Evolutionary conservation across 331 rosid genomes (phyloP).

Genomic region (Malus hybrid): DNA sequence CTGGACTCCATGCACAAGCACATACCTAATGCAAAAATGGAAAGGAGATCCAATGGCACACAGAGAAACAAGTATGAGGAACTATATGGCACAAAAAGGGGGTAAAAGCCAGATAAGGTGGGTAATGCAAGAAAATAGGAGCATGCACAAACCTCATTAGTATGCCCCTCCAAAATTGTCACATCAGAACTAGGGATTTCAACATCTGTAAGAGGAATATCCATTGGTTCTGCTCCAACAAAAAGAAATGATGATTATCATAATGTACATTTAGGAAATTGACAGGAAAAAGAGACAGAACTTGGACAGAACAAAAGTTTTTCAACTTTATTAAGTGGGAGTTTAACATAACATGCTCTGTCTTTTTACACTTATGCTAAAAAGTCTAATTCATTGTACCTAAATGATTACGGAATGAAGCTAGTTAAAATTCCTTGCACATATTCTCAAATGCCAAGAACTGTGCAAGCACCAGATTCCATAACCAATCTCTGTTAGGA

Average conservation of each 20-base stretch:
- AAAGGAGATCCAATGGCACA: slow-evolving; percentile 15
- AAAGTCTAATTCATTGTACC: not conserved
- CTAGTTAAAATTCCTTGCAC: not conserved
- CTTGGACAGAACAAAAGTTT: not conserved
- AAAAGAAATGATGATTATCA: slow-evolving; percentile 9
- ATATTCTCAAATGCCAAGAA: not conserved
- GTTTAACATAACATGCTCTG: not conserved
- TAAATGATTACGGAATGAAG: not conserved
- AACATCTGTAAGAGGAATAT: slow-evolving; percentile 45
- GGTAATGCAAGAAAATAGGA: not conserved
- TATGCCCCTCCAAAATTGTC: slow-evolving; percentile 88
- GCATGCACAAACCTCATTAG: slow-evolving; percentile 68
- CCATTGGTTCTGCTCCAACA: slow-evolving; percentile 71
- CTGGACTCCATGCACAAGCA: slow-evolving; percentile 98
- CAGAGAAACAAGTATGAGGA: not conserved
- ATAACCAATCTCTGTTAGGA: not conserved
- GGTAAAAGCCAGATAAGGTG: not conserved
- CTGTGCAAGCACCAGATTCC: not conserved
- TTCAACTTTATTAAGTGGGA: not conserved
- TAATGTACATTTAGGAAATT: not conserved
- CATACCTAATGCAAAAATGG: slow-evolving; percentile 59
- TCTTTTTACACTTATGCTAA: not conserved
- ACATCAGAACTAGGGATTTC: slow-evolving; percentile 80
- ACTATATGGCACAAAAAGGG: slow-evolving; percentile 5
- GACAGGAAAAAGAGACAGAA: not conserved